These are phyloP conservation scores for Leccinum solheimii DNA, from an alignment of 1,284 basidiomycete genomes.

Conservation along the genomic window DNA sequence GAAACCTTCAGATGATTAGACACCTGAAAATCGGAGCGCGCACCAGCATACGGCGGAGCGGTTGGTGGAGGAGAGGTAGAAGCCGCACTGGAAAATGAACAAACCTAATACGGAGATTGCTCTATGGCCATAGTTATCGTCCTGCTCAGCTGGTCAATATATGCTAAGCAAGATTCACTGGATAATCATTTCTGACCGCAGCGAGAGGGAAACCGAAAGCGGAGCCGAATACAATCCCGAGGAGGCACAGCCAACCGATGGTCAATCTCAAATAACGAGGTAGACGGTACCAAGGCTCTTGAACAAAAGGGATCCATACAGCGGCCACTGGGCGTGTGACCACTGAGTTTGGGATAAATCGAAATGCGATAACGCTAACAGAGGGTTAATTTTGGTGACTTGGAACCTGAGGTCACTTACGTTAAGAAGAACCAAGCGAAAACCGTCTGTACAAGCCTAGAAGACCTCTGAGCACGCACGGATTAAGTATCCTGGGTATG, in stretches of 20 bases:
- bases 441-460: constrained; percentile 72
- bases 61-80: constrained; percentile 64
- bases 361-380: constrained; percentile 72
- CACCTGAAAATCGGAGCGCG: not conserved
- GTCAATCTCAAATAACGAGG: constrained; percentile 55
- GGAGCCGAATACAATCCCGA: constrained; percentile 77
- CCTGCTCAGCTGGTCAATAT: constrained; percentile 40
- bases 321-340: constrained; percentile 65
- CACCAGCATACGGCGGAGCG: constrained; percentile 69
- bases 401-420: constrained; percentile 39
- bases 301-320: constrained; percentile 64
- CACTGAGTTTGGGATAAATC: constrained; percentile 70
- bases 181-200: constrained; percentile 41
- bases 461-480: constrained; percentile 16
- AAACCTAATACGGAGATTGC: constrained; percentile 82
- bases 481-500: not conserved
- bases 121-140: constrained; percentile 70
- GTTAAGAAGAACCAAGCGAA: constrained; percentile 79
- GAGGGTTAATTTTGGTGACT: not conserved
- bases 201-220: constrained; percentile 76
- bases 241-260: constrained; percentile 72
- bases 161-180: not conserved
- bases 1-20: constrained; percentile 11
- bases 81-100: constrained; percentile 71
- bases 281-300: constrained; percentile 70